Conservation (phyloP, 768 basidiomycete genomes). For the Lyophyllum semitale region DNA sequence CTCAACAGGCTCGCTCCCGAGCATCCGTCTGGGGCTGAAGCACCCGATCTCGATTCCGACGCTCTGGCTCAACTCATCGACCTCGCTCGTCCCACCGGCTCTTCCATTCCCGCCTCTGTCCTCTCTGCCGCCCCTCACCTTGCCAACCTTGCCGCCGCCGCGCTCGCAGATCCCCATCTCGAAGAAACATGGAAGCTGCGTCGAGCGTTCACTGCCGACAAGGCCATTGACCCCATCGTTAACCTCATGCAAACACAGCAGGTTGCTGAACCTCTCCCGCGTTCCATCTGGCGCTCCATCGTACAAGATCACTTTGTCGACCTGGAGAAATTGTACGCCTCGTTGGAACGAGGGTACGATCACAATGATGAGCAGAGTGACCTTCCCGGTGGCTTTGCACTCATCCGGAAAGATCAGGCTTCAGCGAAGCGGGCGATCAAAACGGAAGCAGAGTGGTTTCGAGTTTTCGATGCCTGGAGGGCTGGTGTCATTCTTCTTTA, state of each 20-base stretch:
- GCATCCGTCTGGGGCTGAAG: no score
- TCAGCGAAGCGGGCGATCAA: conserved; percentile 14
- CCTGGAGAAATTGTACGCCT: conserved; percentile 3
- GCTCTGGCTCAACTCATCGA: not conserved
- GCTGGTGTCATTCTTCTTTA: conserved; percentile 9
- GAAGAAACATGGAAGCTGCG: conserved; percentile 10
- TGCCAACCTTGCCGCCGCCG: not conserved
- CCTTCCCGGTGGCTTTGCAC: not conserved
- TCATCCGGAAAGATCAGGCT: no score
- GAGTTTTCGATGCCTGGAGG: conserved; percentile 16
- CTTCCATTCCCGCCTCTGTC: conserved; percentile 4
- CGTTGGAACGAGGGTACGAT: no score
- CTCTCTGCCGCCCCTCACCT: conserved; percentile 18
- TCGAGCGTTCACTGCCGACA: not conserved
- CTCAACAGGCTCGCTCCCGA: no score
- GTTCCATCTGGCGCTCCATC: not conserved
- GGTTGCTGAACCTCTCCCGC: conserved; percentile 8
- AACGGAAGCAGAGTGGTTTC: conserved; percentile 13
- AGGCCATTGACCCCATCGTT: no score
- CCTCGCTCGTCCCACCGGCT: not conserved
- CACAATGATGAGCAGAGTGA: not conserved
- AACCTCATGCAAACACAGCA: conserved; percentile 1
- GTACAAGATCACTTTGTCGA: conserved; percentile 1
- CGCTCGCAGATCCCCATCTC: conserved; percentile 17
- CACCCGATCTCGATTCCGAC: no score